A percentile compares a stretch with the other conserved stretches of the same genome.
Conservation (phyloP, 2,329 filamentous ascomycete genomes). For the Aspergillus awamori region DNA sequence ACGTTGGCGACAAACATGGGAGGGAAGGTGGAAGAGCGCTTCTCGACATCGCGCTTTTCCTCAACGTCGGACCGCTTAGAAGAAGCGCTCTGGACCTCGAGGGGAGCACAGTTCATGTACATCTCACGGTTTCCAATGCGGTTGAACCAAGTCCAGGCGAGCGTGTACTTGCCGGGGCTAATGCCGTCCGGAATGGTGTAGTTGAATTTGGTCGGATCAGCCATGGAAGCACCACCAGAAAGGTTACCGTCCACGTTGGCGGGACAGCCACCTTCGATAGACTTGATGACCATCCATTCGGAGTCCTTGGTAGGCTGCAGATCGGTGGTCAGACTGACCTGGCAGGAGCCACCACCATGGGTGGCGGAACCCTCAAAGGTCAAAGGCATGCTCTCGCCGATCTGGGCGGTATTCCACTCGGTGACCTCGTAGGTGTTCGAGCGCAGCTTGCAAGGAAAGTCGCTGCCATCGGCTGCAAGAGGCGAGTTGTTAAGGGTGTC, state of each 20-base stretch:
- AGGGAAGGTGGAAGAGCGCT: slow-evolving; percentile 65
- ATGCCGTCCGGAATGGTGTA: slow-evolving; percentile 74
- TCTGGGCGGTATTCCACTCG: slow-evolving; percentile 61
- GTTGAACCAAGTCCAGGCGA: slow-evolving; percentile 97
- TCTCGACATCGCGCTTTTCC: slow-evolving; percentile 44
- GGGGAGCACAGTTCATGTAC: slow-evolving; percentile 93
- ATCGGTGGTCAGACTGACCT: slow-evolving; percentile 83
- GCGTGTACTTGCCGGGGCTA: slow-evolving; percentile 72
- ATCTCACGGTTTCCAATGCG: slow-evolving; percentile 89
- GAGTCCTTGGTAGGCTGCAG: slow-evolving; percentile 65
- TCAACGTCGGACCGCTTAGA: slow-evolving; percentile 45
- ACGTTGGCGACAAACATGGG: slow-evolving; percentile 78
- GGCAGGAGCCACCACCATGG: slow-evolving; percentile 92
- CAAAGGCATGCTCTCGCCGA: slow-evolving; percentile 65
- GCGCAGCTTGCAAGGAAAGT: slow-evolving; percentile 83
- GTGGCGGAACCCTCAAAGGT: slow-evolving; percentile 71
- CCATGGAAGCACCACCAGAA: slow-evolving; percentile 48
- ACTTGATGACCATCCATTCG: slow-evolving; percentile 87
- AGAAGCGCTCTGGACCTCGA: slow-evolving; percentile 62
- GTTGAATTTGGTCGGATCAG: slow-evolving; percentile 61
- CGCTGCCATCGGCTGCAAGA: slow-evolving; percentile 58
- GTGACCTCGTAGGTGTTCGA: slow-evolving; percentile 43
- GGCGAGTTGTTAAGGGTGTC: slow-evolving; percentile 64
- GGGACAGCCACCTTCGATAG: slow-evolving; percentile 83
- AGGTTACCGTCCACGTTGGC: slow-evolving; percentile 63